Base-by-base conservation (phyloP, 352 stramenopile genomes). In the Globisporangium alternatum region DNA sequence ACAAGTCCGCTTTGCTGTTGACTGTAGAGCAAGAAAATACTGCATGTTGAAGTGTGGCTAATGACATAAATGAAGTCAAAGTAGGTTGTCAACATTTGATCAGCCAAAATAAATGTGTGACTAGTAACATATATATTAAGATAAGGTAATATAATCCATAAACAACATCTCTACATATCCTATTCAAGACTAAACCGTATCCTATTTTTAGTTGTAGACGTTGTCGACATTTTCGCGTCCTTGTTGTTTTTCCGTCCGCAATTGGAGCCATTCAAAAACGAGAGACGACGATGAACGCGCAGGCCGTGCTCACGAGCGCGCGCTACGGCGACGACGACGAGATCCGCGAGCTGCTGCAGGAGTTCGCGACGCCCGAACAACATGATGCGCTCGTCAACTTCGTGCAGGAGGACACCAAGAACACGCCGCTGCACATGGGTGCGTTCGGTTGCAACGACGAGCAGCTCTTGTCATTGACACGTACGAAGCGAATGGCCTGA, bases 341-440 rank as follows among this genome's bases (percentile, higher is more conserved):
- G 54, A 74, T 95, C n/a, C 70, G 68, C 19, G 69, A 53, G 56
- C 60, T 91, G 33, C 61, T 91, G 25, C 30, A 70, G n/a, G 67
- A 60, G 0, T 67, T 64, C 0, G 45, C 66, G 17, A 56, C 62
- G 0, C 64, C 62, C 10, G 62, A 63, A 0, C 49, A 71, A 25
- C 63, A 67, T 17, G 60, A 76, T 25, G 69, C 56, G 48, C 56
- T 88, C 21, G 68, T 93, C 33, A 93, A 95, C 69, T 95, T 81
- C 35, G 78, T 82, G 56, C 83, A 95, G 69, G 73, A 84, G 13
- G 77, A 83, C 58, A 86, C 84, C 60, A 71, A 83, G 44, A 93
- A 93, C 72, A 92, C 86, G 44, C 83, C 86, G 30, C 80, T 95
- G 22, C 86, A 95, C 72, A 95, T 95, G 86, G 86, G 84, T 90